A percentile compares a stretch with the other conserved stretches of the same genome.
phyloP scores from a whole-genome alignment of 441 rosid species.

The Dalechampia spathulata region DNA sequence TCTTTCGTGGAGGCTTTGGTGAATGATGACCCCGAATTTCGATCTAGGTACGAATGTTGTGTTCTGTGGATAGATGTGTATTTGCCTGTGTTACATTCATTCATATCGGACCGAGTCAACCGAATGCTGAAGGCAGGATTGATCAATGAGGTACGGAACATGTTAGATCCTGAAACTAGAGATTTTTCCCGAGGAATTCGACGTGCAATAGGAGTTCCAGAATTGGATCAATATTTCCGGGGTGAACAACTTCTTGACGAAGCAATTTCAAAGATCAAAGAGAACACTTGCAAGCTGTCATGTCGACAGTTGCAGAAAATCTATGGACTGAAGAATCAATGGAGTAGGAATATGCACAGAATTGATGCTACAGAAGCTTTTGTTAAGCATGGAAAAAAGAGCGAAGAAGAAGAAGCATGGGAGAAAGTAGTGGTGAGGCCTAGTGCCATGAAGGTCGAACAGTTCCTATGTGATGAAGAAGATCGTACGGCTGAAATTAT shows the following conservation, averaged over 20 bases:
- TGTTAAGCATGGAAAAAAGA: slow-evolving; percentile 31
- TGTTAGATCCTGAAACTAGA: slow-evolving; percentile 30
- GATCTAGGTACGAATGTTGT: slow-evolving; percentile 43
- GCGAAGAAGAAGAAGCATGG: slow-evolving; percentile 66
- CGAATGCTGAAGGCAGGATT: slow-evolving; percentile 57
- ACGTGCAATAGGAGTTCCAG: slow-evolving; percentile 66
- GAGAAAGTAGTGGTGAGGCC: slow-evolving; percentile 52
- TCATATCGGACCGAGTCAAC: slow-evolving; percentile 56
- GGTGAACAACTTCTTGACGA: slow-evolving; percentile 35
- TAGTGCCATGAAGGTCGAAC: slow-evolving; percentile 34
- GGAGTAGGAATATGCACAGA: slow-evolving; percentile 65
- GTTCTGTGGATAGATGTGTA: slow-evolving; percentile 69
- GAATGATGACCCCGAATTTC: slow-evolving; percentile 41
- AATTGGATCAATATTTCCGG: slow-evolving; percentile 47
- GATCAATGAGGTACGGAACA: slow-evolving; percentile 43
- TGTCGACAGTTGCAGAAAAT: slow-evolving; percentile 55
- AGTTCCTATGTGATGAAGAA: slow-evolving; percentile 32
- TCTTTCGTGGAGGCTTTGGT: slow-evolving; percentile 58
- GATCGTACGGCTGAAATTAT: slow-evolving; percentile 23
- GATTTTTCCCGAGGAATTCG: slow-evolving; percentile 51
- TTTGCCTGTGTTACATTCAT: slow-evolving; percentile 38
- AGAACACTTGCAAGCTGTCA: slow-evolving; percentile 46
- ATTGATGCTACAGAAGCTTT: slow-evolving; percentile 67
- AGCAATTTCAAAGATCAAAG: slow-evolving; percentile 53
- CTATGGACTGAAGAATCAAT: slow-evolving; percentile 29